These are phyloP conservation scores for Helenozyma rhizophorensis DNA, from an alignment of 805 yeast species.

Conservation along the genomic window DNA sequence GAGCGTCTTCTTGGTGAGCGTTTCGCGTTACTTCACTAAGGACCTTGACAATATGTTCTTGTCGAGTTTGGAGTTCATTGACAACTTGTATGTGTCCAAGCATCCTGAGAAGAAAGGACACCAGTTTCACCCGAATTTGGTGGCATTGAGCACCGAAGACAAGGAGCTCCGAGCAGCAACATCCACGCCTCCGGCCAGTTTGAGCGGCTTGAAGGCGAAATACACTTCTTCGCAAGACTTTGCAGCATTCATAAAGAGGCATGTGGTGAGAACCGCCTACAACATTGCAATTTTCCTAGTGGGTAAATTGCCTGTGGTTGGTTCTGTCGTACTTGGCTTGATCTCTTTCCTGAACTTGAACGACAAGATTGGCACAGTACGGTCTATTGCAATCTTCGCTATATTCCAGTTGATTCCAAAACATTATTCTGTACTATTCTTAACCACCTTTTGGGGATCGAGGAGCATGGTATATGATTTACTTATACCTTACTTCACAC, in stretches of 20 bases:
- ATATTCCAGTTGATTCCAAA: slow-evolving; percentile 34
- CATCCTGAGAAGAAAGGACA: slow-evolving; percentile 29
- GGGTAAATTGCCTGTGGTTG: slow-evolving; percentile 40
- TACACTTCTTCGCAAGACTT: slow-evolving; percentile 18
- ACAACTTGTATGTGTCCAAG: slow-evolving; percentile 20
- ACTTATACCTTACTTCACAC: slow-evolving; percentile 46
- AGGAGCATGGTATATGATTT: slow-evolving; percentile 42
- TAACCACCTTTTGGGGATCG: slow-evolving; percentile 46
- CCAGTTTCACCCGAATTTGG: slow-evolving; percentile 13
- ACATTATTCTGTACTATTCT: slow-evolving; percentile 28
- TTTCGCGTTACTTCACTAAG: slow-evolving; percentile 30
- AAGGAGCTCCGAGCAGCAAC: background rate
- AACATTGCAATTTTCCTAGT: slow-evolving; percentile 29
- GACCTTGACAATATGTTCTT: slow-evolving; percentile 40
- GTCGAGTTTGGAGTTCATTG: slow-evolving; percentile 35
- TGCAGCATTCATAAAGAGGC: slow-evolving; percentile 15
- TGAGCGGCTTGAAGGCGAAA: slow-evolving; percentile 5
- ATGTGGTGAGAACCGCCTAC: slow-evolving; percentile 14
- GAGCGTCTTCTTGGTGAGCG: slow-evolving; percentile 36
- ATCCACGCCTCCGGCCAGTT: background rate
- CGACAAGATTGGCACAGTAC: slow-evolving; percentile 42
- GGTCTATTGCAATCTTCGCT: slow-evolving; percentile 36
- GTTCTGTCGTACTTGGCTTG: slow-evolving; percentile 37
- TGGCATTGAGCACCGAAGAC: slow-evolving; percentile 7
- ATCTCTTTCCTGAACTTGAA: slow-evolving; percentile 42